These are phyloP conservation scores for Xerocomellus dryophilus DNA, from an alignment of 768 basidiomycete genomes.

Conservation along the genomic window DNA sequence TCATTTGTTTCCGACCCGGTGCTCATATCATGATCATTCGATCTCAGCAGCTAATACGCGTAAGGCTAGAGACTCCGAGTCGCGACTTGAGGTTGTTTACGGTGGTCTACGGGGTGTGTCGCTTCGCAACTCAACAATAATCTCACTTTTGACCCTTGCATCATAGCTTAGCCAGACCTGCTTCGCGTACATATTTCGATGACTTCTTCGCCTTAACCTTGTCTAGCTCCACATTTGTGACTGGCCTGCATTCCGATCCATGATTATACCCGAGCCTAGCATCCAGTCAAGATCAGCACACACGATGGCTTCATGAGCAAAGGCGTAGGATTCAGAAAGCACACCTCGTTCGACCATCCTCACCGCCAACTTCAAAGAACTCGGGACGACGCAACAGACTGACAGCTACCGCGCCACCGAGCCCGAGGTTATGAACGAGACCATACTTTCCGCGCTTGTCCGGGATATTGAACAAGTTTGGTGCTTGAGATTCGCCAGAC, in stretches of 20 bases:
- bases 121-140: neutral
- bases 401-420: constrained; percentile 77
- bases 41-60: too few species aligned
- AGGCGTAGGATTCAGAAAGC: neutral
- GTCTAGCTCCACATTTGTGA: constrained; percentile 61
- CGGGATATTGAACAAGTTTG: constrained; percentile 54
- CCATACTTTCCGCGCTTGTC: constrained; percentile 75
- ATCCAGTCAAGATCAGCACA: neutral
- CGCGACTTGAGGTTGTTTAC: too few species aligned
- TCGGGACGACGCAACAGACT: constrained; percentile 71
- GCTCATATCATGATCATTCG: neutral
- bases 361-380: constrained; percentile 51
- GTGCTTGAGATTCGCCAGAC: constrained; percentile 78
- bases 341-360: constrained; percentile 59
- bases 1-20: neutral
- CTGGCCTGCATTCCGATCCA: constrained; percentile 56
- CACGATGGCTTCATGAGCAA: too few species aligned
- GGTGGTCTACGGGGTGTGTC: neutral
- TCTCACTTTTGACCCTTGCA: neutral
- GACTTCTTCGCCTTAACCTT: constrained; percentile 68
- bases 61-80: too few species aligned
- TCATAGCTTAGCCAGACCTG: constrained; percentile 36
- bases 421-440: constrained; percentile 75
- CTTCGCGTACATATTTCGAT: constrained; percentile 40
- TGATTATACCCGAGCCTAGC: constrained; percentile 79